Evolutionary conservation across 495 filamentous ascomycete genomes (phyloP).

Genomic region (Penicillium psychrofluorescens): DNA sequence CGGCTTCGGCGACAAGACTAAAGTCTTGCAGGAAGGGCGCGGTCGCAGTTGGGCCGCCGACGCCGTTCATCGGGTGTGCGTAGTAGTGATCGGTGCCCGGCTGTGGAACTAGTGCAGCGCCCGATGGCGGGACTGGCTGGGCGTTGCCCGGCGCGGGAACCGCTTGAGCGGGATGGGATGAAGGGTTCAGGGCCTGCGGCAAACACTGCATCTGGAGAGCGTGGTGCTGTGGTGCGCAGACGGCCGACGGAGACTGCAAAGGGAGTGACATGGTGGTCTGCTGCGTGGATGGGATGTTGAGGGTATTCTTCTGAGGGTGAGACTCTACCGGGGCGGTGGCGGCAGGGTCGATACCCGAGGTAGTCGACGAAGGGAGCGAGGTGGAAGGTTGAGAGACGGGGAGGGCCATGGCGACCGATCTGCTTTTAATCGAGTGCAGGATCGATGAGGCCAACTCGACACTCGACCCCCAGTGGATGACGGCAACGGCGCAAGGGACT

Average conservation of each 20-base stretch:
- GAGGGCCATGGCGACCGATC: background rate
- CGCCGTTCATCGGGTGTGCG: conserved; percentile 23
- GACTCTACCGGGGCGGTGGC: conserved; percentile 4
- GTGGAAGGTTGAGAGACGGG: conserved; percentile 6
- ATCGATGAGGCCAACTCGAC: background rate
- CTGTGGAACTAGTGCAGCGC: conserved; percentile 9
- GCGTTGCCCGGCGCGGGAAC: conserved; percentile 4
- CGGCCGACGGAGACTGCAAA: conserved; percentile 4
- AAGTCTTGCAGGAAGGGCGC: conserved; percentile 67
- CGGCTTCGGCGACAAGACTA: conserved; percentile 87
- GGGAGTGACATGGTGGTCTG: conserved; percentile 10
- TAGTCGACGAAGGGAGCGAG: conserved; percentile 7
- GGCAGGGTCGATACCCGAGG: conserved; percentile 5
- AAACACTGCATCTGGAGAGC: conserved; percentile 12
- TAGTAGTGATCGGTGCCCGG: conserved; percentile 16
- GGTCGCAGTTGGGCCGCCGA: conserved; percentile 46
- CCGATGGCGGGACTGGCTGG: conserved; percentile 5
- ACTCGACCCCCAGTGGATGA: conserved; percentile 2
- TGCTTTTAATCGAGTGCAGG: background rate
- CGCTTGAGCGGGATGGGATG: conserved; percentile 1
- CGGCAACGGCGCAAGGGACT: conserved; percentile 1
- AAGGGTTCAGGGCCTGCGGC: conserved; percentile 6
- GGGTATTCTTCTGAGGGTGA: conserved; percentile 1
- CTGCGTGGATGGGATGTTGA: conserved; percentile 5
- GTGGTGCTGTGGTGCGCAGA: conserved; percentile 6